These are phyloP conservation scores for Anacardium occidentale DNA, from an alignment of 345 rosid species.

Conservation along the genomic window DNA sequence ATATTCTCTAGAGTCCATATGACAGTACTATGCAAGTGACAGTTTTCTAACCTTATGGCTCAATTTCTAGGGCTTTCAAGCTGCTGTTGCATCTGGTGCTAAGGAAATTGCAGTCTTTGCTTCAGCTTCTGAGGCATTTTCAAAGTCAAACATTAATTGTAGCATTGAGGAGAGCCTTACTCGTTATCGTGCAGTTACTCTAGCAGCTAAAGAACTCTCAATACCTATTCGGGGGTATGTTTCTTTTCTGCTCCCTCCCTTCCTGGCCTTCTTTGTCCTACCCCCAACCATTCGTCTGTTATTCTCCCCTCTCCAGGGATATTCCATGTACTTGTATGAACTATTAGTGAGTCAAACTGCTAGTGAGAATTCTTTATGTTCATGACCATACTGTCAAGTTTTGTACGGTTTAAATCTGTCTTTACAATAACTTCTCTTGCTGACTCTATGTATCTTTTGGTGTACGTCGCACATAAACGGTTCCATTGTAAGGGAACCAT, in stretches of 20 bases:
- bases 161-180: constrained; percentile 72
- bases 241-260: constrained; percentile 1
- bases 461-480: background rate
- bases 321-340: background rate
- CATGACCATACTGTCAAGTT: background rate
- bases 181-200: constrained; percentile 58
- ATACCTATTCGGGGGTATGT: constrained; percentile 75
- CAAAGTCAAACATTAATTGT: constrained; percentile 74
- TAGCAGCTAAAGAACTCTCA: constrained; percentile 52
- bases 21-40: background rate
- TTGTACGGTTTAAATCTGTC: background rate
- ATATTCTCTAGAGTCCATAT: background rate
- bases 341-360: background rate
- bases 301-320: background rate
- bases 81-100: constrained; percentile 76
- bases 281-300: background rate
- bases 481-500: background rate
- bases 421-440: background rate
- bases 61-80: constrained; percentile 61
- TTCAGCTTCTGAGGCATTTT: constrained; percentile 78
- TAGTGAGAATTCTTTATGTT: background rate
- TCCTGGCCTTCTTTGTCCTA: background rate
- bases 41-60: constrained; percentile 15
- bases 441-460: background rate
- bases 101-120: constrained; percentile 79